phyloP scores from a whole-genome alignment of 768 basidiomycete species.

The Tricholoma furcatifolium region DNA sequence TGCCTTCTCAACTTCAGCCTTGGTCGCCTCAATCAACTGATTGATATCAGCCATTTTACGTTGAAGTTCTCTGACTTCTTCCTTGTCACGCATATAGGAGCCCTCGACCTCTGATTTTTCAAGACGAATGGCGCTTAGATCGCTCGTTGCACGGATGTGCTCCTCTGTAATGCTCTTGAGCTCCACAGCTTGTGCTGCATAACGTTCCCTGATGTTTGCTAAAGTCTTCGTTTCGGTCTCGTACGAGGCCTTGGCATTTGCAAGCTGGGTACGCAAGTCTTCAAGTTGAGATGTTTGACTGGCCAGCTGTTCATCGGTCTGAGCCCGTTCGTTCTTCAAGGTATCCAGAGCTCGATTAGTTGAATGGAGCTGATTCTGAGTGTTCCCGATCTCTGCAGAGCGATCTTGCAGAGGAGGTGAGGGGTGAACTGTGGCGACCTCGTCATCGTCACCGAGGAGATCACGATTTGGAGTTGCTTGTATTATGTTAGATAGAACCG shows the following conservation, averaged over 20 bases:
- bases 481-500: not conserved
- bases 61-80: slow-evolving; percentile 86
- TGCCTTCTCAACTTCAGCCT: slow-evolving; percentile 77
- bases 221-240: slow-evolving; percentile 81
- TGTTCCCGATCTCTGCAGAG: slow-evolving; percentile 85
- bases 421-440: slow-evolving; percentile 36
- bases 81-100: slow-evolving; percentile 84
- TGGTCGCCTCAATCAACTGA: slow-evolving; percentile 67
- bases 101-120: slow-evolving; percentile 94
- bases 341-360: slow-evolving; percentile 71
- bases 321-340: slow-evolving; percentile 61
- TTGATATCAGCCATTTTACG: slow-evolving; percentile 80
- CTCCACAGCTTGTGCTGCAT: slow-evolving; percentile 61
- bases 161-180: slow-evolving; percentile 74
- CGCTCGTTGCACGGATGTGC: slow-evolving; percentile 87
- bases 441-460: slow-evolving; percentile 77
- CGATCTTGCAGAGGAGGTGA: slow-evolving; percentile 63
- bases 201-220: slow-evolving; percentile 65
- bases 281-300: slow-evolving; percentile 74
- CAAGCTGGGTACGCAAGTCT: slow-evolving; percentile 79
- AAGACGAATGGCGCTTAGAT: slow-evolving; percentile 81
- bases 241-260: slow-evolving; percentile 79
- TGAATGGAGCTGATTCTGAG: slow-evolving; percentile 80
- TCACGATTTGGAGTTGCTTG: slow-evolving; percentile 34
- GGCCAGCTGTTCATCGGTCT: slow-evolving; percentile 63